Percentiles rank a stretch among this genome's conserved stretches.
phyloP scores from a whole-genome alignment of 2,329 filamentous ascomycete genomes.

The Paracoccidioides brasiliensis region DNA sequence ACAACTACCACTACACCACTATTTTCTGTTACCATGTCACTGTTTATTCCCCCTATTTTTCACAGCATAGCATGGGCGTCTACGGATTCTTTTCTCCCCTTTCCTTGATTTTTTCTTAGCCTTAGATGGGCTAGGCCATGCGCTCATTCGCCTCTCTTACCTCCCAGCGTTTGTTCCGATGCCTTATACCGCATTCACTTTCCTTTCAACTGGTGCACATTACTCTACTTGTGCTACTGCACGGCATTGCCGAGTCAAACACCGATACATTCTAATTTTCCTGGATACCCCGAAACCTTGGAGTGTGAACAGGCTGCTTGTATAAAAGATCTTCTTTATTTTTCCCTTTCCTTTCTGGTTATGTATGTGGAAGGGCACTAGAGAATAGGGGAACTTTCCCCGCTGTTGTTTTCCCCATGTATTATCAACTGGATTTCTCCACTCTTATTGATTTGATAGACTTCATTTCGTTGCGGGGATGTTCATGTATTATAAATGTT shows the following conservation, averaged over 20 bases:
- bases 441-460: slow-evolving; percentile 4
- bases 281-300: background rate
- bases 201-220: background rate
- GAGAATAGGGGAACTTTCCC: background rate
- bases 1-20: background rate
- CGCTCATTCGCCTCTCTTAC: background rate
- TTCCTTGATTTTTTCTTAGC: background rate
- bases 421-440: background rate
- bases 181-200: background rate
- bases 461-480: background rate
- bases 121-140: background rate
- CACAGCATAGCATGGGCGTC: slow-evolving; percentile 3
- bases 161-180: background rate
- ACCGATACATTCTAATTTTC: background rate
- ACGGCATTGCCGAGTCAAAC: too few species aligned
- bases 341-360: background rate
- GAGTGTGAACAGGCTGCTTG: background rate
- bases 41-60: background rate
- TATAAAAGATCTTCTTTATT: background rate
- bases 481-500: slow-evolving; percentile 1
- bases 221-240: background rate
- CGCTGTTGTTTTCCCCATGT: background rate
- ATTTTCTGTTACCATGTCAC: background rate
- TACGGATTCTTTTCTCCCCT: background rate
- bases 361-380: background rate